Percentiles rank a stretch among this genome's conserved stretches.
phyloP scores from a whole-genome alignment of 768 basidiomycete species.

The Mycena filopes region DNA sequence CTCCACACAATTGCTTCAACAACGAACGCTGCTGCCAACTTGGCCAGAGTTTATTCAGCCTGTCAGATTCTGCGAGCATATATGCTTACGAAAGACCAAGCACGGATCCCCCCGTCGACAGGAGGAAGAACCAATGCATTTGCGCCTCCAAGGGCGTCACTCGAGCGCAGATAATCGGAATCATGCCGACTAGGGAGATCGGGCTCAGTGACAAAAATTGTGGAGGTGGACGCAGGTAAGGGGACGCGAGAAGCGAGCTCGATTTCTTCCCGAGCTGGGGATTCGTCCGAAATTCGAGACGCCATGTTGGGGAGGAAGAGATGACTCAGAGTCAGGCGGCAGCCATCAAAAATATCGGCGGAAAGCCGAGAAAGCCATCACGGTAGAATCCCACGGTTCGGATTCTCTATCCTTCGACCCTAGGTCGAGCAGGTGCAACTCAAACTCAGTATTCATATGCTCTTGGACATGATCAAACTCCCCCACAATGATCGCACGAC shows the following conservation, averaged over 20 bases:
- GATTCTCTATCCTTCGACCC: no score
- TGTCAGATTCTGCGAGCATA: neutral
- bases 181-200: neutral
- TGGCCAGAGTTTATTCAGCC: neutral
- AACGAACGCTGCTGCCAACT: conserved; percentile 41
- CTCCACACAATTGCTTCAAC: conserved; percentile 44
- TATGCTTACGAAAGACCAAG: conserved; percentile 41
- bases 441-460: no score
- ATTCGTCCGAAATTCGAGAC: no score
- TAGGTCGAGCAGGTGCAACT: no score
- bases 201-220: conserved; percentile 1
- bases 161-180: neutral
- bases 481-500: no score
- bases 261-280: no score
- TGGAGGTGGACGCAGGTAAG: conserved; percentile 22
- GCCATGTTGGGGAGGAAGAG: no score
- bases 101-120: conserved; percentile 36
- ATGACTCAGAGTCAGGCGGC: no score
- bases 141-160: neutral
- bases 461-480: no score
- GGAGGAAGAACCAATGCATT: conserved; percentile 32
- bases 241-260: conserved; percentile 26
- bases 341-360: no score
- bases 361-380: no score
- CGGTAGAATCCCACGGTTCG: no score